Evolutionary conservation across 1,284 basidiomycete species (phyloP).

Genomic region (Fistulina hepatica): DNA sequence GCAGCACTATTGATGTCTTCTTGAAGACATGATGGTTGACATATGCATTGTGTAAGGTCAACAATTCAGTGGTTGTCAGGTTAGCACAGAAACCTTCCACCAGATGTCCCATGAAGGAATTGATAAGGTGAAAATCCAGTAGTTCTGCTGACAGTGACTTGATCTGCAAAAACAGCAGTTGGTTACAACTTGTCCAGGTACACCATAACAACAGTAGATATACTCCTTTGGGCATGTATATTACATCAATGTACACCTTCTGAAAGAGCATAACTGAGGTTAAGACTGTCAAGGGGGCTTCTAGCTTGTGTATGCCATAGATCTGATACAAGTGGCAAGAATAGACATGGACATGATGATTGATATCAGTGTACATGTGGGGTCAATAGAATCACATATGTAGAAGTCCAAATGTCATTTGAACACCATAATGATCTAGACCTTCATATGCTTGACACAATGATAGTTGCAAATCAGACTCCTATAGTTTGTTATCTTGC

Average conservation of each 20-base stretch:
- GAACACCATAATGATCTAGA: conserved; percentile 1
- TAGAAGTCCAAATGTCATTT: background rate
- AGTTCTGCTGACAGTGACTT: conserved; percentile 16
- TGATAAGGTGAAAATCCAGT: conserved; percentile 21
- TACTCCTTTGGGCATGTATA: conserved; percentile 11
- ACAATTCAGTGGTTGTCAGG: conserved; percentile 11
- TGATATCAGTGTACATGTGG: conserved; percentile 2
- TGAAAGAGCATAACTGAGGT: conserved; percentile 1
- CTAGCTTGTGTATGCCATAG: background rate
- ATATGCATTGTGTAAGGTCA: conserved; percentile 9
- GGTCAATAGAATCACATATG: conserved; percentile 4
- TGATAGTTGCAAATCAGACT: conserved; percentile 4
- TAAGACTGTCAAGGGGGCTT: conserved; percentile 3
- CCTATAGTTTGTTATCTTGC: too few relatives aligned
- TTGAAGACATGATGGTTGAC: conserved; percentile 7
- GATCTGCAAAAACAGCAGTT: conserved; percentile 20
- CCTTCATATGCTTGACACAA: conserved; percentile 1
- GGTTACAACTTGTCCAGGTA: conserved; percentile 21
- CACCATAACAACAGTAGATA: conserved; percentile 27
- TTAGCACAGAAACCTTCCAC: conserved; percentile 9
- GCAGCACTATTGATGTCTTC: conserved; percentile 6
- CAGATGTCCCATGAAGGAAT: conserved; percentile 16
- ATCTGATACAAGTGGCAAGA: conserved; percentile 5
- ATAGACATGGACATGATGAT: conserved; percentile 5
- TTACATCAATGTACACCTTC: conserved; percentile 6